Evolutionary conservation across 2,329 filamentous ascomycete genomes (phyloP).

Genomic region (Emydomyces testavorans): DNA sequence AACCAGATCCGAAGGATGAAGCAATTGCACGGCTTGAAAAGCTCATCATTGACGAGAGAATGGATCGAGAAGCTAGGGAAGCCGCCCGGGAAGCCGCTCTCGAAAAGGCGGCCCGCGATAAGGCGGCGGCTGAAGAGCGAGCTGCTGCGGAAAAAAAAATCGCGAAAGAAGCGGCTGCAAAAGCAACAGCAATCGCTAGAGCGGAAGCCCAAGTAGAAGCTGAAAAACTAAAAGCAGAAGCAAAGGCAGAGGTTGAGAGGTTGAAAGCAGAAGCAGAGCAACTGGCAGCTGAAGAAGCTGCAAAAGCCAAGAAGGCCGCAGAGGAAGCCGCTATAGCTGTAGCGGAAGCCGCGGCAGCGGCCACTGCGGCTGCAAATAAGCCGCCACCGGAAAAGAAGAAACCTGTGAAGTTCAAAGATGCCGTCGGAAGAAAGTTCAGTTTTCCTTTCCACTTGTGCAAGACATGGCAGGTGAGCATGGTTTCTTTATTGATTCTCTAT

Average conservation of each 20-base stretch:
- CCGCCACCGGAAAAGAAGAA: slow-evolving; percentile 51
- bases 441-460: slow-evolving; percentile 80
- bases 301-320: slow-evolving; percentile 30
- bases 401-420: slow-evolving; percentile 83
- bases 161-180: slow-evolving; percentile 32
- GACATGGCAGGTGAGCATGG: slow-evolving; percentile 61
- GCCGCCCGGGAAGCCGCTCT: slow-evolving; percentile 34
- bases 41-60: slow-evolving; percentile 40
- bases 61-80: slow-evolving; percentile 33
- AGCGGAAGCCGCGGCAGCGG: slow-evolving; percentile 24
- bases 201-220: slow-evolving; percentile 40
- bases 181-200: slow-evolving; percentile 22
- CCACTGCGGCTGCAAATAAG: slow-evolving; percentile 23
- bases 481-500: neutral
- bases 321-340: slow-evolving; percentile 28
- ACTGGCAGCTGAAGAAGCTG: slow-evolving; percentile 31
- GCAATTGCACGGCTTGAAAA: slow-evolving; percentile 53
- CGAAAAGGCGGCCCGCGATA: slow-evolving; percentile 42
- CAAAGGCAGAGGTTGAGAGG: slow-evolving; percentile 39
- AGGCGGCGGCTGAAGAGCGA: slow-evolving; percentile 26
- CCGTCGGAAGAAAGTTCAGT: slow-evolving; percentile 79
- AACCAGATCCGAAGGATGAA: slow-evolving; percentile 37
- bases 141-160: slow-evolving; percentile 34
- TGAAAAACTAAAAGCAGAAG: slow-evolving; percentile 38
- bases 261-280: slow-evolving; percentile 34